These are phyloP conservation scores for Yamadazyma nakazawae DNA, from an alignment of 805 yeast species.

Conservation along the genomic window DNA sequence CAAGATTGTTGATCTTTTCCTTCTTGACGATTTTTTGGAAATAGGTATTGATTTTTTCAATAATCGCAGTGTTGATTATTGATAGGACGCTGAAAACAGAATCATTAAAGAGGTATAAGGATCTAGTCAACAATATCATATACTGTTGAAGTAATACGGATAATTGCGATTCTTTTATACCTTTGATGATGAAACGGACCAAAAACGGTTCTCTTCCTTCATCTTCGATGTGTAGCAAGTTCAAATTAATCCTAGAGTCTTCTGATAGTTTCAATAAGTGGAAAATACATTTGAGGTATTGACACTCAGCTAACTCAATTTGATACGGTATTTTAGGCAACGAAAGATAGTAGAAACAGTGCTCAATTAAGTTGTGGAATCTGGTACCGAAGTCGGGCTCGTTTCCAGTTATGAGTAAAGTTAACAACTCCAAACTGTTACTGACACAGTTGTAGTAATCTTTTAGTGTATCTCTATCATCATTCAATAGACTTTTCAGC, in stretches of 20 bases:
- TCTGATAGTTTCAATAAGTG: conserved; percentile 30
- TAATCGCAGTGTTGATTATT: conserved; percentile 50
- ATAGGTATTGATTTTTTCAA: conserved; percentile 33
- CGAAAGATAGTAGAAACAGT: conserved; percentile 23
- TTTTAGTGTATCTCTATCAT: conserved; percentile 9
- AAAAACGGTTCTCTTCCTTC: conserved; percentile 28
- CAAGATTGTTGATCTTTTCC: conserved; percentile 11
- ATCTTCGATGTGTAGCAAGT: conserved; percentile 29
- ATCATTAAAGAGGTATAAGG: conserved; percentile 49
- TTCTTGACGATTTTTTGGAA: conserved; percentile 26
- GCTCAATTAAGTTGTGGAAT: conserved; percentile 39
- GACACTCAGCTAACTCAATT: conserved; percentile 28
- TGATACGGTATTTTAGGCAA: conserved; percentile 10
- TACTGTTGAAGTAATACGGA: conserved; percentile 45
- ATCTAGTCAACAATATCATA: conserved; percentile 49
- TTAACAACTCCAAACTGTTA: conserved; percentile 42
- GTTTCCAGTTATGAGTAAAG: conserved; percentile 50
- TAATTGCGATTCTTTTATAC: conserved; percentile 44
- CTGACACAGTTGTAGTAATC: conserved; percentile 27
- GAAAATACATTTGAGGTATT: conserved; percentile 26
- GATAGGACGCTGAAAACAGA: conserved; percentile 55
- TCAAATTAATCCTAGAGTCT: conserved; percentile 23
- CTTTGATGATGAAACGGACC: conserved; percentile 47
- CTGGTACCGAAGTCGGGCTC: conserved; percentile 50
- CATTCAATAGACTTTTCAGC: conserved; percentile 16